These are phyloP conservation scores for Aegilops speltoides DNA, from an alignment of 176 grass and related monocot species.

Conservation along the genomic window DNA sequence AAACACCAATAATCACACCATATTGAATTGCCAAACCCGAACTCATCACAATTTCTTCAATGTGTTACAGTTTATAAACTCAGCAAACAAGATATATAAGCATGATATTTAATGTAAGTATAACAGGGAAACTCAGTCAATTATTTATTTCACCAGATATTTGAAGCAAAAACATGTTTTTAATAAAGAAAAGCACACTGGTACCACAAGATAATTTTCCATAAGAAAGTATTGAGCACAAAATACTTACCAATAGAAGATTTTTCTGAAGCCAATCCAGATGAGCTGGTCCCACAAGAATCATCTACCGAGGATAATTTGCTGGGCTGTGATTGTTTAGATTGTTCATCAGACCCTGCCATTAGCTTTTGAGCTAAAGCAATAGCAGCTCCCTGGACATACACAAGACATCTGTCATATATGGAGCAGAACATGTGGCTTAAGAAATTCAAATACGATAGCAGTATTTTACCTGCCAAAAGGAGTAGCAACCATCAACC, in stretches of 20 bases:
- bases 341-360: constrained; percentile 47
- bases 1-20: neutral
- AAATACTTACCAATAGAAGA: constrained; percentile 22
- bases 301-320: constrained; percentile 18
- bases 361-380: constrained; percentile 77
- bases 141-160: neutral
- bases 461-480: constrained; percentile 88
- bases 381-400: constrained; percentile 69
- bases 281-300: constrained; percentile 34
- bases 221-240: constrained; percentile 13
- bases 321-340: constrained; percentile 37
- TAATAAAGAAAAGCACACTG: neutral
- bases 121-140: neutral
- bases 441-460: constrained; percentile 26
- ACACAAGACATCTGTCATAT: constrained; percentile 9
- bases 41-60: neutral
- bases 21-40: neutral
- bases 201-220: neutral
- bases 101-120: neutral
- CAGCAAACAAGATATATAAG: neutral
- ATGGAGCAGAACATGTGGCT: neutral
- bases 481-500: constrained; percentile 99
- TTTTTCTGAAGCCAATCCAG: constrained; percentile 10
- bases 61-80: neutral
- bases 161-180: constrained; percentile 3